A percentile compares a stretch with the other conserved stretches of the same genome.
Conservation (phyloP, 192 early-diverging fungal species). For the Coemansia sp. region DNA sequence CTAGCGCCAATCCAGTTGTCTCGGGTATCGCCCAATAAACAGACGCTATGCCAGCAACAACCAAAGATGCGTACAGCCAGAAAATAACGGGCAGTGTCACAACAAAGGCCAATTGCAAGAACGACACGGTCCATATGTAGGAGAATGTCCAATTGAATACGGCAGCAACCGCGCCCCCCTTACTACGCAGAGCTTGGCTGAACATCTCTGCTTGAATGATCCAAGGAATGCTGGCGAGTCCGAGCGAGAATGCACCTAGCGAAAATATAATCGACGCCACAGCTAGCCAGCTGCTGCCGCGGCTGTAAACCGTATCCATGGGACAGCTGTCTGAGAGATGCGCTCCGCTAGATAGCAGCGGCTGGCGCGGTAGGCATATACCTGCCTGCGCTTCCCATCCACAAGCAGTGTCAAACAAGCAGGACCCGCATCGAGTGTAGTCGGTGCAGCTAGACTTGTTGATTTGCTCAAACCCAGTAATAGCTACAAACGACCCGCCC, state of each 20-base stretch:
- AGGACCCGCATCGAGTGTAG: constrained; percentile 28
- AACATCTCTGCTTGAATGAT: constrained; percentile 38
- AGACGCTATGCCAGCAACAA: constrained; percentile 8
- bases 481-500: constrained; percentile 30
- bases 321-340: constrained; percentile 19
- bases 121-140: constrained; percentile 27
- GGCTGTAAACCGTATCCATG: constrained; percentile 3
- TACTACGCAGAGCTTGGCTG: constrained; percentile 34
- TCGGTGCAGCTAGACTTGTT: constrained; percentile 15
- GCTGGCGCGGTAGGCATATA: constrained; percentile 4
- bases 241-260: constrained; percentile 22
- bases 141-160: constrained; percentile 35
- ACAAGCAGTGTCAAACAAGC: constrained; percentile 27
- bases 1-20: constrained; percentile 23
- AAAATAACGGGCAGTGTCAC: constrained; percentile 28
- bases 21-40: constrained; percentile 36
- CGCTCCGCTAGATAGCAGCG: neutral
- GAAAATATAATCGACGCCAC: constrained; percentile 26
- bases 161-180: constrained; percentile 21
- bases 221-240: constrained; percentile 37
- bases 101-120: constrained; percentile 30
- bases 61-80: constrained; percentile 27
- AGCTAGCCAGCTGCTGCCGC: constrained; percentile 27
- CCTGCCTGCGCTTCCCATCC: constrained; percentile 18
- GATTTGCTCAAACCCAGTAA: constrained; percentile 40